Percentiles rank a stretch among this genome's conserved stretches.
Conservation (phyloP, 1,139 yeast genomes). For the Kodamaea plutei region DNA sequence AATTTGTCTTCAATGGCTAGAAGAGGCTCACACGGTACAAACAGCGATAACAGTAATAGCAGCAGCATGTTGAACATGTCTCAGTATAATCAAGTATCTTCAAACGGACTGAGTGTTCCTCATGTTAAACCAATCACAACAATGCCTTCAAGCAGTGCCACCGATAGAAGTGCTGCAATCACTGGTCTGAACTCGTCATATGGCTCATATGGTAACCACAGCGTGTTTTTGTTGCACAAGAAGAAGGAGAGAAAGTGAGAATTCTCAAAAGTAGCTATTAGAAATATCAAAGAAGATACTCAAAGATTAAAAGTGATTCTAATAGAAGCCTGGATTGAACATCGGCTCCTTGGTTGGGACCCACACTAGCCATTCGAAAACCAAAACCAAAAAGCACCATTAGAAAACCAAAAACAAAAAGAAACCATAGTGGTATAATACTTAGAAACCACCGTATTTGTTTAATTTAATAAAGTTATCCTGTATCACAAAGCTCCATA, state of each 20-base stretch:
- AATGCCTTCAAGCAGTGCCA: constrained; percentile 30
- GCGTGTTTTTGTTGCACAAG: constrained; percentile 15
- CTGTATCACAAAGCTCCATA: too few species aligned
- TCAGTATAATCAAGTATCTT: neutral
- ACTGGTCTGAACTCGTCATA: constrained; percentile 8
- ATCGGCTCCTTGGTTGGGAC: too few species aligned
- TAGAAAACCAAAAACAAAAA: too few species aligned
- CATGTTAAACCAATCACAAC: constrained; percentile 8
- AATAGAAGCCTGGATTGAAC: too few species aligned
- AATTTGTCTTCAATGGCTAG: constrained; percentile 14
- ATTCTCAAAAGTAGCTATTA: neutral
- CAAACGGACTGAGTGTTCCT: neutral
- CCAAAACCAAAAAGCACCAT: too few species aligned
- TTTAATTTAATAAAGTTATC: too few species aligned
- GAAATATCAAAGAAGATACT: too few species aligned
- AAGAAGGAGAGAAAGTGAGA: constrained; percentile 10
- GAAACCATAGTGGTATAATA: too few species aligned
- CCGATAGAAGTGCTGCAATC: constrained; percentile 27
- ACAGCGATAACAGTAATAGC: constrained; percentile 8
- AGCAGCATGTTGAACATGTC: neutral
- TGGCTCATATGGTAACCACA: constrained; percentile 6
- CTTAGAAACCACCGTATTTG: too few species aligned
- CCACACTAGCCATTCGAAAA: too few species aligned
- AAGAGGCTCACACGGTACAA: constrained; percentile 10
- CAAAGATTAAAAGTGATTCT: too few species aligned